Evolutionary conservation across 768 basidiomycete genomes (phyloP).

Genomic region (Podaxis sp.): DNA sequence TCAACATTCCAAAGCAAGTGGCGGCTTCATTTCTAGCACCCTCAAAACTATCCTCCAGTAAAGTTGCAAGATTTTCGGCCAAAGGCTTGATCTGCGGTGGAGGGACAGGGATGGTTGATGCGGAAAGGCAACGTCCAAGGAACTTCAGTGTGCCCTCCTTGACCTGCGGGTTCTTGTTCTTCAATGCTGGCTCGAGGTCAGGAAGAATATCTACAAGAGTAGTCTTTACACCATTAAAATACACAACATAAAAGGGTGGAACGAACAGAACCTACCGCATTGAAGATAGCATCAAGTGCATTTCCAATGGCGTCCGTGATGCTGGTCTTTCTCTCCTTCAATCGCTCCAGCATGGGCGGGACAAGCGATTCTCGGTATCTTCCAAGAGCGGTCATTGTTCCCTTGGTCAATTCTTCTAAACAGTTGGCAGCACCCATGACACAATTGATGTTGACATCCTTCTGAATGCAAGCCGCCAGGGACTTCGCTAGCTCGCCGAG

Average conservation of each 20-base stretch:
- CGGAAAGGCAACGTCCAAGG: slow-evolving; percentile 69
- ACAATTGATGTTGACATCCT: slow-evolving; percentile 93
- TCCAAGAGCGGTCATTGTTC: slow-evolving; percentile 69
- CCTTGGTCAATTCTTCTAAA: slow-evolving; percentile 82
- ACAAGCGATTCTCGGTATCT: slow-evolving; percentile 70
- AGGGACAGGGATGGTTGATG: slow-evolving; percentile 65
- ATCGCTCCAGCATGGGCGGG: slow-evolving; percentile 73
- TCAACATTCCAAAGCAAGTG: slow-evolving; percentile 78
- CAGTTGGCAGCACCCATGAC: slow-evolving; percentile 86
- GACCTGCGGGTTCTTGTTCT: slow-evolving; percentile 94
- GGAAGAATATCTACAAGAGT: slow-evolving; percentile 77
- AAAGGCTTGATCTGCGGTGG: slow-evolving; percentile 77
- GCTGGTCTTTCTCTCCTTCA: slow-evolving; percentile 91
- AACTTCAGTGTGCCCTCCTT: slow-evolving; percentile 92
- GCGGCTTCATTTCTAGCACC: slow-evolving; percentile 91
- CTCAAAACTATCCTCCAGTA: slow-evolving; percentile 87
- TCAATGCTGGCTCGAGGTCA: slow-evolving; percentile 71
- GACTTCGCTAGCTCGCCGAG: slow-evolving; percentile 73
- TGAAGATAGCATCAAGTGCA: slow-evolving; percentile 86
- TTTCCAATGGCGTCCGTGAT: slow-evolving; percentile 87
- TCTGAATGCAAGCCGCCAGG: slow-evolving; percentile 74
- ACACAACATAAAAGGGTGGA: slow-evolving; percentile 5
- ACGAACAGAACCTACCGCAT: slow-evolving; percentile 51
- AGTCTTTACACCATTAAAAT: slow-evolving; percentile 43
- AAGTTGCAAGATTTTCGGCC: slow-evolving; percentile 65